Evolutionary conservation across 176 grass and related monocot genomes (phyloP).

Genomic region (Aegilops longissima): DNA sequence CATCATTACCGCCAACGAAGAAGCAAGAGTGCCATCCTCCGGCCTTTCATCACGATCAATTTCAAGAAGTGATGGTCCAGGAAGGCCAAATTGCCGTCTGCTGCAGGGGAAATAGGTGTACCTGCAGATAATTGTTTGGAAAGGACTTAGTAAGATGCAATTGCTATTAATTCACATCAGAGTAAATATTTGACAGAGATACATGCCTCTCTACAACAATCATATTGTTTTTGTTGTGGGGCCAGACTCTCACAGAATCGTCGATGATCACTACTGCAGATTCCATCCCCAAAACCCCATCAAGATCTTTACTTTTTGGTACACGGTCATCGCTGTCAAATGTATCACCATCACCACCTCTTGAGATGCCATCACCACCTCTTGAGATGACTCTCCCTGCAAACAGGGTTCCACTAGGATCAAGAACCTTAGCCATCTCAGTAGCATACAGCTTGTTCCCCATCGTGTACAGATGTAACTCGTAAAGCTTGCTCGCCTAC

Average conservation of each 20-base stretch:
- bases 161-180: background rate
- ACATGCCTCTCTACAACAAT: slow-evolving; percentile 93
- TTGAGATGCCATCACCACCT: slow-evolving; percentile 80
- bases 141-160: slow-evolving; percentile 5
- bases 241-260: slow-evolving; percentile 91
- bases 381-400: slow-evolving; percentile 91
- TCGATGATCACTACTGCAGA: slow-evolving; percentile 95
- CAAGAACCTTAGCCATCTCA: slow-evolving; percentile 97
- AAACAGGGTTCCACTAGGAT: slow-evolving; percentile 76
- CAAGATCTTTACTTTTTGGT: slow-evolving; percentile 96
- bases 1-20: slow-evolving; percentile 75
- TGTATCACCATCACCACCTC: slow-evolving; percentile 70
- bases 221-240: slow-evolving; percentile 93
- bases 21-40: slow-evolving; percentile 89
- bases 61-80: slow-evolving; percentile 89
- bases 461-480: slow-evolving; percentile 98
- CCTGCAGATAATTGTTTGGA: slow-evolving; percentile 42
- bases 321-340: slow-evolving; percentile 78
- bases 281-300: slow-evolving; percentile 96
- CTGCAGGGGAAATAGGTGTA: slow-evolving; percentile 99
- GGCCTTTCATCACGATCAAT: slow-evolving; percentile 89
- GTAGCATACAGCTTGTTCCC: slow-evolving; percentile 96
- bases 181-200: slow-evolving; percentile 19
- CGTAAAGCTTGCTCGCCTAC: slow-evolving; percentile 85
- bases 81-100: slow-evolving; percentile 90